Base-by-base conservation (phyloP, 257 asterid species). In the Solanum sitiens region DNA sequence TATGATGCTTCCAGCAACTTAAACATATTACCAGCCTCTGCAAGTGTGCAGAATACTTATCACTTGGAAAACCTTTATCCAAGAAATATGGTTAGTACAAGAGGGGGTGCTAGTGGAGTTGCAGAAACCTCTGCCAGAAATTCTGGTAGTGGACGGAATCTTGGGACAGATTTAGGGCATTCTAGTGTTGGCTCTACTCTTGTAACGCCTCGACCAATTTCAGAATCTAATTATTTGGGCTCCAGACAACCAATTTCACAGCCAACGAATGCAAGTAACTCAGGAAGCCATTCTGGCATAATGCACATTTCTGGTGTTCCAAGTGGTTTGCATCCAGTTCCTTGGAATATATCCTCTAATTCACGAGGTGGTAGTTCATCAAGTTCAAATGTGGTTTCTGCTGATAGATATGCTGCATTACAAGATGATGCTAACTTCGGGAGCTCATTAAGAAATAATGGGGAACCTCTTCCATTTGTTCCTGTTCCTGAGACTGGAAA, bases 401-500 rank as follows among this genome's bases (percentile, higher is more conserved):
- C 93, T 87, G 96, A 94, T 76, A 89, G 96, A 91, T 89, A 89
- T 63, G 59, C 88, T 76, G 88, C 89, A 9, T 83, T 86, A 23
- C 92, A 84, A 10, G 95, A 90, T 86, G 99, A 91, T 85, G 86
- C 83, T 47, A 88, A 74, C 77, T 87, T 86, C 42, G 88, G 97
- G 91, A 89, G 88, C 87, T 84, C 96, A 71, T 90, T 90, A 16
- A 91, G 94, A 87, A 92, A 87, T 86, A 91, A 85, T 88, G 89
- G 87, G 5, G 96, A 93, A 73, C 90, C 89, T 88, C 90, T 94
- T 84, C 86, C 89, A 88, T 90, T 88, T 68, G 91, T 89, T 77
- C 73, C 96, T 67, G 90, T 90, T 86, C 72, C 95, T 1, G 98
- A 93, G 91, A 86, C 94, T 10, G 91, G 94, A 92, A 91, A 87